Base-by-base conservation (phyloP, 768 basidiomycete genomes). In the Lactarius hengduanensis region DNA sequence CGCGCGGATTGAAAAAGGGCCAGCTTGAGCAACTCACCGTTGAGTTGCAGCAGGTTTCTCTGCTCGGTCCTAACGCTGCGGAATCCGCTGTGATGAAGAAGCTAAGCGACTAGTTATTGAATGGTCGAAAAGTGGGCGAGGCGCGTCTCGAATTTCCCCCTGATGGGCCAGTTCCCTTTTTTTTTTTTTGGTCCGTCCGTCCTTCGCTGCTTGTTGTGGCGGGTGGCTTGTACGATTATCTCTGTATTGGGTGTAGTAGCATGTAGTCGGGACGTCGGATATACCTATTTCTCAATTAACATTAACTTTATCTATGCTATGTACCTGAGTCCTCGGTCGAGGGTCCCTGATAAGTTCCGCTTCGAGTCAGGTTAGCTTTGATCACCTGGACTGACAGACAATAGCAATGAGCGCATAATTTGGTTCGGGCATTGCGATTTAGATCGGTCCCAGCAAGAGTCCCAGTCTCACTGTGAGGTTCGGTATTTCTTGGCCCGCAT, bases 21-120 rank as follows among this genome's bases (percentile, higher is more conserved):
- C 75, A 72, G 28, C 74, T 87, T n/a, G 74, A 75, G 62, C 83
- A 84, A 59, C 74, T 86, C 34, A 64, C 61, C n/a, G 34, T 70
- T 34, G 59, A 65, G 47, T 62, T 70, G 28, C 40, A 59, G n/a
- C 62, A 53, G 26, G 54, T 63, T 34, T 67, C 66, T 1, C 34
- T 43, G 26, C 20, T 36, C 4, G 53, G 32, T 20, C 62, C 66
- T n/a, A 63, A 56, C 54, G 9, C 32, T 2, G 58, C 9, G 16
- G 66, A 67, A 36, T 47, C 34, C 4, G 62, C 54, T 34, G 41
- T 67, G 26, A 45, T 63, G 43, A 30, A 45, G 57, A 54, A 56
- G 58, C 26, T 67, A 15, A 15, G 58, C 50, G 34, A 63, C n/a
- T 41, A 26, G 59, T 45, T 36, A 18, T 34, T 22, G 32, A 20